phyloP scores from a whole-genome alignment of 2,329 filamentous ascomycete genomes.

The Fusarium albidum region DNA sequence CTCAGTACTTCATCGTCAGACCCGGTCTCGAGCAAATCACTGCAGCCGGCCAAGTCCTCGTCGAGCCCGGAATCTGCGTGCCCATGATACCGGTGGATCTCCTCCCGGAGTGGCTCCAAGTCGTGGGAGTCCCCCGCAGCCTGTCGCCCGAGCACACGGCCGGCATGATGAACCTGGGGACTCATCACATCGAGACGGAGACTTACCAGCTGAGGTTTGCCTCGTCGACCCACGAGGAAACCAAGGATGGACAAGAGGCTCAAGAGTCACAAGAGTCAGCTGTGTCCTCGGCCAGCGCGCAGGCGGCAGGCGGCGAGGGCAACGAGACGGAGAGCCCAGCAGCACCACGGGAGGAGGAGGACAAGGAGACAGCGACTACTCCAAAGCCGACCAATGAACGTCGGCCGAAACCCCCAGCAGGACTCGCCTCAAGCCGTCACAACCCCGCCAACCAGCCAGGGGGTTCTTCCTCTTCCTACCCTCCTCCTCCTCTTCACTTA shows the following conservation, averaged over 20 bases:
- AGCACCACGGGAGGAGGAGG: no score
- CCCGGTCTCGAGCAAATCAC: constrained; percentile 42
- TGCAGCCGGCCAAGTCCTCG: constrained; percentile 29
- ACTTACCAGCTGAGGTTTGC: constrained; percentile 31
- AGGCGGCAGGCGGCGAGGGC: neutral
- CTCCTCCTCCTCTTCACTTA: no score
- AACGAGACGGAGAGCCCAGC: neutral
- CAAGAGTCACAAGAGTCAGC: constrained; percentile 8
- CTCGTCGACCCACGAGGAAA: neutral
- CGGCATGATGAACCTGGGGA: constrained; percentile 51
- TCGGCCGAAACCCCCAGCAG: constrained; percentile 8
- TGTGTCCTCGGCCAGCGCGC: neutral
- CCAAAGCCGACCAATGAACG: neutral
- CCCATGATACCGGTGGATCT: constrained; percentile 64
- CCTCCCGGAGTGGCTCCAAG: constrained; percentile 55
- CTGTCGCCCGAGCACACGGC: constrained; percentile 48
- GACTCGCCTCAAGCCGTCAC: constrained; percentile 28
- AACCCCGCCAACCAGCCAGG: constrained; percentile 19
- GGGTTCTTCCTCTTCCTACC: neutral
- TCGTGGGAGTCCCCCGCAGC: constrained; percentile 54
- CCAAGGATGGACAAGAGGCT: constrained; percentile 2
- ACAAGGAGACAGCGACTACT: neutral
- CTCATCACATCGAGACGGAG: constrained; percentile 30
- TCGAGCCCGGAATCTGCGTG: constrained; percentile 50
- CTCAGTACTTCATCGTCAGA: constrained; percentile 54